Base-by-base conservation (phyloP, 495 filamentous ascomycete species). In the Aspergillus avenaceus region DNA sequence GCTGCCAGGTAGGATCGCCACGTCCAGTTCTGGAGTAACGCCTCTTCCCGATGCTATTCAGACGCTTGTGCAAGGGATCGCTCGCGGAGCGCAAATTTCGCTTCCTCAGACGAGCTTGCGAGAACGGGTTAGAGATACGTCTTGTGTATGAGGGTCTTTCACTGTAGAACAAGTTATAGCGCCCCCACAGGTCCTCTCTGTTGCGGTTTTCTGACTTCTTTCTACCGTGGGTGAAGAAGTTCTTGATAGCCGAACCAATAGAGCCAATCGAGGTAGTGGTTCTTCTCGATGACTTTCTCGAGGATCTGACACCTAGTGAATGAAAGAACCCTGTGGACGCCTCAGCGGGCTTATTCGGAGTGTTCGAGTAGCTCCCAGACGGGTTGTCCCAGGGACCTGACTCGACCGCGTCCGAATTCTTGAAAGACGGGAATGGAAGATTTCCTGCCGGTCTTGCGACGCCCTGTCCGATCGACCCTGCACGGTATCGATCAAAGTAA, bases 161-260 rank as follows among this genome's bases (percentile, higher is more conserved):
- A 21, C 22, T 36, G 19, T 21, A 24, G 0, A 34, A 24, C 13
- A 14, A 37, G 34, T 21, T 19, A 27, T 21, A 21, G 1, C n/a
- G n/a, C 11, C 19, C 31, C 27, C n/a, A 22, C 7, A 49, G 22
- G 16, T 19, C 29, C 13, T 19, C 27, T 4, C 7, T n/a, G 5
- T 31, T 16, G 8, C 5, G 19, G 7, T 16, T n/a, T 8, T 41
- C 36, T 1, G 46, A 41, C 8, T 41, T 52, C 29, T 29, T 41
- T 11, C 26, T 38, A 13, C 25, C 21, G 25, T 55, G 46, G 11
- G 16, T 8, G 18, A 55, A 50, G 32, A 55, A 13, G n/a, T 25
- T 50, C 25, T 24, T 55, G 40, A 55, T 41, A 18, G 47, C 47
- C 14, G 53, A 55, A 3, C 43, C 22, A 23, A 44, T 12, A 28